phyloP scores from a whole-genome alignment of 331 rosid genomes.

The Rhamnella rubrinervis region DNA sequence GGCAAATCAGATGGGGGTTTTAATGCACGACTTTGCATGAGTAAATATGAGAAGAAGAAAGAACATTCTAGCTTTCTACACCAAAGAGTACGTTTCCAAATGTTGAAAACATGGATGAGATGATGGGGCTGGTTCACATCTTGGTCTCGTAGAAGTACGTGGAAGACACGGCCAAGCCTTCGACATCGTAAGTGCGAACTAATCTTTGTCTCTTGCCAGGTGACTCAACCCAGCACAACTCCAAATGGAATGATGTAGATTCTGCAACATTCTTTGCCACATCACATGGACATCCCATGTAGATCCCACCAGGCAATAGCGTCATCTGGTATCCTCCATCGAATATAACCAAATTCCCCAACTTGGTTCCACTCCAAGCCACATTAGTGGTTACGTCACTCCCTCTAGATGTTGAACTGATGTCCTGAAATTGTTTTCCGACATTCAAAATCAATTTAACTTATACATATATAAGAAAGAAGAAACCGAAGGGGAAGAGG shows the following conservation, averaged over 20 bases:
- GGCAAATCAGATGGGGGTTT: constrained; percentile 14
- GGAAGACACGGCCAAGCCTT: constrained; percentile 94
- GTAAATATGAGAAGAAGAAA: too few relatives aligned
- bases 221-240: constrained; percentile 89
- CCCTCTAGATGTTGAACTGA: constrained; percentile 53
- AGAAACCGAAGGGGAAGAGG: background rate
- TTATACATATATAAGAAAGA: background rate
- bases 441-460: background rate
- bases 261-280: constrained; percentile 73
- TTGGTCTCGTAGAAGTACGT: constrained; percentile 73
- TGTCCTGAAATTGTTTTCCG: constrained; percentile 46
- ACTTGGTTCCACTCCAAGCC: constrained; percentile 76
- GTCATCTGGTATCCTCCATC: constrained; percentile 79
- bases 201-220: constrained; percentile 78
- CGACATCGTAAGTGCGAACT: constrained; percentile 79
- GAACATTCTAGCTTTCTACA: too few relatives aligned
- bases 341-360: constrained; percentile 56
- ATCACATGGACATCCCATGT: constrained; percentile 85
- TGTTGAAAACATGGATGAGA: too few relatives aligned
- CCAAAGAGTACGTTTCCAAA: too few relatives aligned
- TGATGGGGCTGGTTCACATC: constrained; percentile 15
- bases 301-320: constrained; percentile 90
- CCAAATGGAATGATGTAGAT: constrained; percentile 77
- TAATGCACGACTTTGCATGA: background rate
- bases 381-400: constrained; percentile 63